A percentile compares a stretch with the other conserved stretches of the same genome.
phyloP scores from a whole-genome alignment of 2,329 filamentous ascomycete genomes.

The Alternaria sp. region DNA sequence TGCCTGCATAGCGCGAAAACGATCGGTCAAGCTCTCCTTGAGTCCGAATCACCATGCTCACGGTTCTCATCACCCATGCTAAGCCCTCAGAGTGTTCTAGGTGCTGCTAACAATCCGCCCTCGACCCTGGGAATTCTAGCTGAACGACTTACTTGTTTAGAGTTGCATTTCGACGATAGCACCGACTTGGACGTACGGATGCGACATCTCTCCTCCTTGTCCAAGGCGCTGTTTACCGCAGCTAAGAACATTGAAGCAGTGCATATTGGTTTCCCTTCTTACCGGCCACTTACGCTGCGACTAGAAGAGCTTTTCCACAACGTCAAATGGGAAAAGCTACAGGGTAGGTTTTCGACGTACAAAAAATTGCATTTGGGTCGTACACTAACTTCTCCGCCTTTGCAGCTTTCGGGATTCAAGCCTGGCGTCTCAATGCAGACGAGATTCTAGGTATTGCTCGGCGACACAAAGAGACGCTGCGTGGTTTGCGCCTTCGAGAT shows the following conservation, averaged over 20 bases:
- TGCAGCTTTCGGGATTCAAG: constrained; percentile 68
- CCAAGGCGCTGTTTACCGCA: constrained; percentile 65
- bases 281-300: constrained; percentile 63
- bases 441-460: constrained; percentile 67
- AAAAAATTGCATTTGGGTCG: neutral
- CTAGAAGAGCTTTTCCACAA: constrained; percentile 70
- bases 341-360: constrained; percentile 32
- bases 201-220: constrained; percentile 64
- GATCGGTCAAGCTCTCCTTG: constrained; percentile 65
- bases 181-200: constrained; percentile 66
- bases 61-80: constrained; percentile 70
- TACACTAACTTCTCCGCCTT: neutral
- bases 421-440: constrained; percentile 67
- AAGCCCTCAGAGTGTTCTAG: constrained; percentile 66
- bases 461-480: constrained; percentile 65
- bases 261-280: constrained; percentile 70
- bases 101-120: constrained; percentile 59
- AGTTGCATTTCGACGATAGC: constrained; percentile 69
- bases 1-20: constrained; percentile 69
- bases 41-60: constrained; percentile 64
- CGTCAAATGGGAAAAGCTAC: constrained; percentile 67
- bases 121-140: constrained; percentile 61
- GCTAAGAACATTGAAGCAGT: constrained; percentile 69
- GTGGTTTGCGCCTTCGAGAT: constrained; percentile 66
- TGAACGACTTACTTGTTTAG: constrained; percentile 67